Base-by-base conservation (phyloP, 768 basidiomycete genomes). In the Tylopilus vinaceipallidus region DNA sequence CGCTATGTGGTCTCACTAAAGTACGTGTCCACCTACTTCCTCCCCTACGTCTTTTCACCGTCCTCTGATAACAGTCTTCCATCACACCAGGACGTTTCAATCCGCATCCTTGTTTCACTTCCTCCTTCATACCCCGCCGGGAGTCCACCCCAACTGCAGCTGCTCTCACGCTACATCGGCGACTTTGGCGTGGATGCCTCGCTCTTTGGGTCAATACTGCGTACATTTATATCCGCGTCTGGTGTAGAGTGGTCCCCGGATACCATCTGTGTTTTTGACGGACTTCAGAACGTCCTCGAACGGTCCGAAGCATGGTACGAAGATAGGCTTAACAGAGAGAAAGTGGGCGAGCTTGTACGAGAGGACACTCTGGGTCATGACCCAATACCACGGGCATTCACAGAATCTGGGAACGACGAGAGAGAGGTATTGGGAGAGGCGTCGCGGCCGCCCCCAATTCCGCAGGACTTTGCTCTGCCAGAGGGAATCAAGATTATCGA, bases 211-310 rank as follows among this genome's bases (percentile, higher is more conserved):
- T 78, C 78, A 2, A 76, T 92, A 30, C 73, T 93, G 17, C 79
- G 87, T 33, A 93, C 88, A 0, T 95, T 79, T 64, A 91, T 94
- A 47, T 91, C 91, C 4, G 62, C 75, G 19, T 79, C 76, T 46
- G 89, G 86, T 7, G 78, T 90, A n/a, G 86, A 91, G 55, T 95
- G 87, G 82, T 71, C 74, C 3, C 73, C 78, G 20, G 90, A 84
- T 26, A 75, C 73, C 1, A 84, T 93, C 16, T 91, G 88, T 55
- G 86, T 94, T 12, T 95, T 93, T 61, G 92, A 95, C 54, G 92
- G 92, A 11, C 67, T 94, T 23, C 89, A 92, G 66, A 82, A 74
- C 58, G 80, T 88, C 10, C 66, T 86, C 26, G 89, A 91, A 40
- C 72, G 73, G 14, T 86, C 84, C 53, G 71, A 75, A 20, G 59